A percentile compares a stretch with the other conserved stretches of the same genome.
Evolutionary conservation across 2,329 filamentous ascomycete species (phyloP).

Genomic region (Coniochaeta hoffmannii): DNA sequence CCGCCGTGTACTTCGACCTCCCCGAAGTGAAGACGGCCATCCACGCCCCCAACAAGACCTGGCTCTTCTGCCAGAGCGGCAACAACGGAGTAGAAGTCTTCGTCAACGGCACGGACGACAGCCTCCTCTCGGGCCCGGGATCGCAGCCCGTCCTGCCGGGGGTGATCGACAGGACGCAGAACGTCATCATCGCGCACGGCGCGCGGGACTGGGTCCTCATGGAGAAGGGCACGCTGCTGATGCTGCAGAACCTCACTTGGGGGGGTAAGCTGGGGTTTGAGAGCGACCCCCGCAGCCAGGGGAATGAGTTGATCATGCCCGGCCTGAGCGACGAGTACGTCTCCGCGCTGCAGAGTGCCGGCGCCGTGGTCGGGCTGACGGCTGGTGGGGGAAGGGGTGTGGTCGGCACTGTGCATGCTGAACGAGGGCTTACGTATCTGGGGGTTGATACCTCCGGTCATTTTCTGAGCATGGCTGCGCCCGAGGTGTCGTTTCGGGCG

Average conservation of each 20-base stretch:
- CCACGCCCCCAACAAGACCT: slow-evolving; percentile 53
- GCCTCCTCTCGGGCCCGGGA: slow-evolving; percentile 35
- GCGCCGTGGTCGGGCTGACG: slow-evolving; percentile 2
- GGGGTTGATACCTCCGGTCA: slow-evolving; percentile 57
- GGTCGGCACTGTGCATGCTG: slow-evolving; percentile 61
- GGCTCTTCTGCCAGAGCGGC: slow-evolving; percentile 10
- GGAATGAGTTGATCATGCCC: not conserved
- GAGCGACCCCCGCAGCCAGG: slow-evolving; percentile 36
- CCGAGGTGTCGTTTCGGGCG: slow-evolving; percentile 59
- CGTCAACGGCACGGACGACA: slow-evolving; percentile 33
- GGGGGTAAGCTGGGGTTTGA: slow-evolving; percentile 64
- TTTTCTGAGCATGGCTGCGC: slow-evolving; percentile 59
- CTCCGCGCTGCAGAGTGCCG: slow-evolving; percentile 46
- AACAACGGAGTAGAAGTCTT: slow-evolving; percentile 21
- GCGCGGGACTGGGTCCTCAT: slow-evolving; percentile 60
- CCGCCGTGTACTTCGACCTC: slow-evolving; percentile 61
- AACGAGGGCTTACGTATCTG: slow-evolving; percentile 67
- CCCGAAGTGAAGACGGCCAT: slow-evolving; percentile 62
- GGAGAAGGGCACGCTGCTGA: slow-evolving; percentile 59
- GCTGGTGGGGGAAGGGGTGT: slow-evolving; percentile 42
- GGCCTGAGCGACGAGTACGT: slow-evolving; percentile 53
- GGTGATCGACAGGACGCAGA: slow-evolving; percentile 64
- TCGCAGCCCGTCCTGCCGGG: slow-evolving; percentile 53
- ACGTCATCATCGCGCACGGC: slow-evolving; percentile 67
- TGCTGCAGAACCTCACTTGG: slow-evolving; percentile 76